Conservation (phyloP, 163 green algal species). For the Scenedesmus sp. region DNA sequence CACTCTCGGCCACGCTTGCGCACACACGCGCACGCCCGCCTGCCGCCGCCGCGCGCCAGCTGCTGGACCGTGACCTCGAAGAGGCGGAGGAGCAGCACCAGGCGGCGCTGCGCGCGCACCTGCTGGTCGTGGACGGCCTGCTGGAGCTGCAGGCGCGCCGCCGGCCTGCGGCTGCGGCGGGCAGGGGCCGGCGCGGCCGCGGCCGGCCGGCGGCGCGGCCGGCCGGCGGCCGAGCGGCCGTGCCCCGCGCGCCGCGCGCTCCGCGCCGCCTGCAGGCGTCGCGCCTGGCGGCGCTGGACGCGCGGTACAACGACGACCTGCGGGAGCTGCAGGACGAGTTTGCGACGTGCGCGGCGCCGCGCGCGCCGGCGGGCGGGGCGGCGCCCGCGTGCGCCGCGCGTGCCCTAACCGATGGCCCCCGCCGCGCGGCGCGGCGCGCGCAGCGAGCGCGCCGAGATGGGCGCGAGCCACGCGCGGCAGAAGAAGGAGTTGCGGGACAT, state of each 20-base stretch:
- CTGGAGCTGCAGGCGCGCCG: conserved; percentile 70
- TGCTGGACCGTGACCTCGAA: conserved; percentile 88
- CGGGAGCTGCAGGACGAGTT: conserved; percentile 72
- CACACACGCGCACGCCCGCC: not conserved
- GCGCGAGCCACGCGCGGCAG: conserved; percentile 63
- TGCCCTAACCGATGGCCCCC: not conserved
- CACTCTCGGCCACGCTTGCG: too few relatives aligned
- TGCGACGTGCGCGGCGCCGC: conserved; percentile 49
- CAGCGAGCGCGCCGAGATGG: conserved; percentile 76
- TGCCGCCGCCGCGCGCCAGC: conserved; percentile 53
- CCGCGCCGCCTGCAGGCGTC: conserved; percentile 19
- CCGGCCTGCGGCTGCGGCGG: not conserved
- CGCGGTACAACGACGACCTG: conserved; percentile 67
- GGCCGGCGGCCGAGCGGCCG: too few relatives aligned
- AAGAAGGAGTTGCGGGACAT: conserved; percentile 86
- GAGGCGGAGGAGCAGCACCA: conserved; percentile 89
- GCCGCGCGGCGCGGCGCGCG: not conserved
- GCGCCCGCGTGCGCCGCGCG: too few relatives aligned
- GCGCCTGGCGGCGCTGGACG: conserved; percentile 59
- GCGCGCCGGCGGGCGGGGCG: too few relatives aligned
- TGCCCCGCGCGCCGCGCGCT: too few relatives aligned
- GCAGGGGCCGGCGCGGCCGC: too few relatives aligned
- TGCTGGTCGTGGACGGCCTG: conserved; percentile 77
- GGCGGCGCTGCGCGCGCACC: conserved; percentile 72
- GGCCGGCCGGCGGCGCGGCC: too few relatives aligned